A percentile compares a stretch with the other conserved stretches of the same genome.
Evolutionary conservation across 352 stramenopile species (phyloP).

Genomic region (Phytophthora palmivora): DNA sequence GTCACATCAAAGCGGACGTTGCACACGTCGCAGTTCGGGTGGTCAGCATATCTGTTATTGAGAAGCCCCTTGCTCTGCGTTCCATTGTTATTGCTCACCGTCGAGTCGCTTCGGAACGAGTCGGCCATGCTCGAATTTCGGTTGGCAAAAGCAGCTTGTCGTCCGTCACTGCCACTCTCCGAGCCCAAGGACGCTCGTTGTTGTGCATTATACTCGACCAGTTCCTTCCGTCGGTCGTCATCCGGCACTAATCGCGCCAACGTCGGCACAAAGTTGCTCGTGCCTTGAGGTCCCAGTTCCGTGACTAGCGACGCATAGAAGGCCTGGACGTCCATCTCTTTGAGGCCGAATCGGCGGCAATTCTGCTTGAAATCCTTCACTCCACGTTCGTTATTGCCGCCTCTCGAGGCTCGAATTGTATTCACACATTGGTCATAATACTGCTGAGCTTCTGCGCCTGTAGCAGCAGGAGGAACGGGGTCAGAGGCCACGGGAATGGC

Average conservation of each 20-base stretch:
- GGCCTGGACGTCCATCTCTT: slow-evolving; percentile 57
- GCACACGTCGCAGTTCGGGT: slow-evolving; percentile 71
- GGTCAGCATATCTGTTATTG: slow-evolving; percentile 72
- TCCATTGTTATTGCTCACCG: slow-evolving; percentile 13
- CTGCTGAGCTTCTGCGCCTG: slow-evolving; percentile 57
- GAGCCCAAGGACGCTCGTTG: slow-evolving; percentile 25
- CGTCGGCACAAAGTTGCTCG: slow-evolving; percentile 50
- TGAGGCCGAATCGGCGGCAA: slow-evolving; percentile 58
- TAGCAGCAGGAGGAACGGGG: slow-evolving; percentile 55
- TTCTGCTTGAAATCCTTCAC: slow-evolving; percentile 76
- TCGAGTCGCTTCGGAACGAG: slow-evolving; percentile 51
- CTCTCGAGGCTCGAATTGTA: slow-evolving; percentile 58
- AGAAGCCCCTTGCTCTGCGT: slow-evolving; percentile 53
- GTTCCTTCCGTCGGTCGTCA: slow-evolving; percentile 50
- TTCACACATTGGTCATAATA: slow-evolving; percentile 64
- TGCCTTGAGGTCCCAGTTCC: slow-evolving; percentile 53
- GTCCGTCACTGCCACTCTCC: slow-evolving; percentile 16
- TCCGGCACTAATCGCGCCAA: slow-evolving; percentile 65
- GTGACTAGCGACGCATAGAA: slow-evolving; percentile 65
- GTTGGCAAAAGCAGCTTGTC: slow-evolving; percentile 25
- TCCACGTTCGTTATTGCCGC: slow-evolving; percentile 59
- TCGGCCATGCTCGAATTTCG: slow-evolving; percentile 38
- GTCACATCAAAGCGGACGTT: slow-evolving; percentile 65
- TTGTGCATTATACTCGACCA: slow-evolving; percentile 61
- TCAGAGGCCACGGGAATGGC: slow-evolving; percentile 29